phyloP scores from a whole-genome alignment of 2,329 filamentous ascomycete genomes.

The Talaromyces sp. region DNA sequence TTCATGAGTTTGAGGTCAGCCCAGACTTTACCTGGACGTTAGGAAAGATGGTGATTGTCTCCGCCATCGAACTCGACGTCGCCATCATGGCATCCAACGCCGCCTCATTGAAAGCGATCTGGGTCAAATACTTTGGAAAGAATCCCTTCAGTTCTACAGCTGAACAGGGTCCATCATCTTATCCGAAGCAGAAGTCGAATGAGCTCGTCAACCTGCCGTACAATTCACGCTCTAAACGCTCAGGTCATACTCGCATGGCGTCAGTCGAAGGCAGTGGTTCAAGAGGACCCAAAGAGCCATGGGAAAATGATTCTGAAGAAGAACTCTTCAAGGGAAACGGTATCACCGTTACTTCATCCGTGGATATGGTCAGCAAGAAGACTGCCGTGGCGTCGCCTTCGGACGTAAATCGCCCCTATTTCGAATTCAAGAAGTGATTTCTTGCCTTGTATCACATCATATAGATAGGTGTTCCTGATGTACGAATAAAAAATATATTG shows the following conservation, averaged over 20 bases:
- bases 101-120: constrained; percentile 5
- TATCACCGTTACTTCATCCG: constrained; percentile 5
- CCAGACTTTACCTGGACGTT: constrained; percentile 9
- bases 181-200: not conserved
- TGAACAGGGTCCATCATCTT: not conserved
- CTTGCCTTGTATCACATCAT: not conserved
- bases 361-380: not conserved
- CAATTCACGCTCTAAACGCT: not conserved
- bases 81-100: constrained; percentile 10
- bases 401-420: not conserved
- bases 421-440: constrained; percentile 5
- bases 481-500: not conserved
- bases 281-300: not conserved
- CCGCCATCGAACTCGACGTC: constrained; percentile 8
- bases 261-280: not conserved
- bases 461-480: not conserved
- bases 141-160: not conserved
- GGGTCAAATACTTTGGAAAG: constrained; percentile 5
- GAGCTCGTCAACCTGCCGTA: not conserved
- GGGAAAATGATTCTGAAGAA: not conserved
- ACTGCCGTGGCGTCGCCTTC: not conserved
- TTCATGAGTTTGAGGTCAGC: constrained; percentile 2
- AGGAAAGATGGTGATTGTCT: constrained; percentile 8
- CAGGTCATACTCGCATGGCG: not conserved
- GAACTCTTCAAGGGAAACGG: not conserved